phyloP scores from a whole-genome alignment of 1,284 basidiomycete genomes.

The Ustilago bromivora region DNA sequence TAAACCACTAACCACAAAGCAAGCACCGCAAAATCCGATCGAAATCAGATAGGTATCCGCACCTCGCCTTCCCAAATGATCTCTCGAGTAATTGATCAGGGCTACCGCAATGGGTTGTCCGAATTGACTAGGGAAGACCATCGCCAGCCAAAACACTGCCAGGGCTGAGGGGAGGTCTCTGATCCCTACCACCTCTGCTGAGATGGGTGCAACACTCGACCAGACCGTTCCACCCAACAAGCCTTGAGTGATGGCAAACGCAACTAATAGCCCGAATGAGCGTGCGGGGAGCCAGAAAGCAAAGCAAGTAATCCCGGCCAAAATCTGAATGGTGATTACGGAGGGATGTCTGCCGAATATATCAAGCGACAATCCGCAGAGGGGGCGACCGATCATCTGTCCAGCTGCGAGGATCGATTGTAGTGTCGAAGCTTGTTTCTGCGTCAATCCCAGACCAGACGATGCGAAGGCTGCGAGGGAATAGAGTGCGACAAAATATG shows the following conservation, averaged over 20 bases:
- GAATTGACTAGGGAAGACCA: constrained; percentile 68
- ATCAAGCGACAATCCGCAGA: constrained; percentile 70
- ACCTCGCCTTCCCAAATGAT: constrained; percentile 61
- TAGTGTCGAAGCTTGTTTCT: constrained; percentile 71
- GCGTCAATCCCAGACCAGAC: constrained; percentile 69
- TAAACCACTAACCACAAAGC: constrained; percentile 62
- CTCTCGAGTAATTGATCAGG: constrained; percentile 68
- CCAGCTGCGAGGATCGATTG: constrained; percentile 71
- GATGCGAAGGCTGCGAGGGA: constrained; percentile 72
- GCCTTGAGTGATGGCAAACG: constrained; percentile 71
- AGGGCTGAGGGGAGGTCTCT: constrained; percentile 70
- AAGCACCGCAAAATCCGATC: constrained; percentile 70
- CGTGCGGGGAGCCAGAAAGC: constrained; percentile 71
- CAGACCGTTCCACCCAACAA: constrained; percentile 71
- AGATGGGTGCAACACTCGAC: constrained; percentile 68
- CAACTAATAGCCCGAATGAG: constrained; percentile 70
- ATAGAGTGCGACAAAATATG: constrained; percentile 72
- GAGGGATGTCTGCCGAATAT: constrained; percentile 71
- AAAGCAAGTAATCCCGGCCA: constrained; percentile 70
- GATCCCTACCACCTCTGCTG: constrained; percentile 70
- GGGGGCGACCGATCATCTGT: constrained; percentile 71
- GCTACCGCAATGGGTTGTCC: constrained; percentile 71
- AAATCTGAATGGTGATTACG: constrained; percentile 69
- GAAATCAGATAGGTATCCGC: constrained; percentile 69
- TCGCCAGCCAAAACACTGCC: constrained; percentile 70